A percentile compares a stretch with the other conserved stretches of the same genome.
Evolutionary conservation across 805 yeast genomes (phyloP).

Genomic region (Geotrichum ghanense): DNA sequence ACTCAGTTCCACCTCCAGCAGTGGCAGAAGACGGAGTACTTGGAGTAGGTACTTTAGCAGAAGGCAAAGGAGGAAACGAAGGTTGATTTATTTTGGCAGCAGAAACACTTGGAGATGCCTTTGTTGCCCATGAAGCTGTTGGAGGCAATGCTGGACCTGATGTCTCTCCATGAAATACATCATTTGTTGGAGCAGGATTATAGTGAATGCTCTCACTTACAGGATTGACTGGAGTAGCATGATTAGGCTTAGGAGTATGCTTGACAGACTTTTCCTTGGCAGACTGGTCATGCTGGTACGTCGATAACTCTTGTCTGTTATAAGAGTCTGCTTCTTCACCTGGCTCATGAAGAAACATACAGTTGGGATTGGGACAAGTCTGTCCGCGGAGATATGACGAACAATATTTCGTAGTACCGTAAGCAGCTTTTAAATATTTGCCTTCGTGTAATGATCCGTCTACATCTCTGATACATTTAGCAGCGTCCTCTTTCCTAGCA

Average conservation of each 20-base stretch:
- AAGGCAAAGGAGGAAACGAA: conserved; percentile 44
- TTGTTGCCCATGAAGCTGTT: conserved; percentile 57
- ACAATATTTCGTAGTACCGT: conserved; percentile 97
- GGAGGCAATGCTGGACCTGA: conserved; percentile 49
- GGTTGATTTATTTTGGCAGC: conserved; percentile 27
- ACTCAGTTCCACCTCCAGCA: conserved; percentile 19
- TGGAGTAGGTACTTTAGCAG: conserved; percentile 39
- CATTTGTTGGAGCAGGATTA: conserved; percentile 6
- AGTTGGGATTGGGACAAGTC: conserved; percentile 94
- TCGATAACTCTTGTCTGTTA: conserved; percentile 76
- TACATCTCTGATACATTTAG: conserved; percentile 81
- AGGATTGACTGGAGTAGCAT: background rate
- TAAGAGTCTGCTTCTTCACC: conserved; percentile 98
- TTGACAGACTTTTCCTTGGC: conserved; percentile 18
- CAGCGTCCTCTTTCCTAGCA: conserved; percentile 88
- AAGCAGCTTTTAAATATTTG: conserved; percentile 80
- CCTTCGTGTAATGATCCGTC: conserved; percentile 93
- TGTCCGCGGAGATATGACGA: conserved; percentile 92
- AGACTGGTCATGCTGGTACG: conserved; percentile 36
- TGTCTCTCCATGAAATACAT: conserved; percentile 10
- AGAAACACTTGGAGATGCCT: conserved; percentile 13
- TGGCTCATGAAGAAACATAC: conserved; percentile 98
- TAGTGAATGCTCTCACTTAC: conserved; percentile 1
- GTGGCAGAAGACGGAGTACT: conserved; percentile 13
- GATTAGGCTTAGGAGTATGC: conserved; percentile 6